Evolutionary conservation across 1,284 basidiomycete genomes (phyloP), one percentile per base, ranked within the genome.

Genomic region (Fomitopsis palustris): DNA sequence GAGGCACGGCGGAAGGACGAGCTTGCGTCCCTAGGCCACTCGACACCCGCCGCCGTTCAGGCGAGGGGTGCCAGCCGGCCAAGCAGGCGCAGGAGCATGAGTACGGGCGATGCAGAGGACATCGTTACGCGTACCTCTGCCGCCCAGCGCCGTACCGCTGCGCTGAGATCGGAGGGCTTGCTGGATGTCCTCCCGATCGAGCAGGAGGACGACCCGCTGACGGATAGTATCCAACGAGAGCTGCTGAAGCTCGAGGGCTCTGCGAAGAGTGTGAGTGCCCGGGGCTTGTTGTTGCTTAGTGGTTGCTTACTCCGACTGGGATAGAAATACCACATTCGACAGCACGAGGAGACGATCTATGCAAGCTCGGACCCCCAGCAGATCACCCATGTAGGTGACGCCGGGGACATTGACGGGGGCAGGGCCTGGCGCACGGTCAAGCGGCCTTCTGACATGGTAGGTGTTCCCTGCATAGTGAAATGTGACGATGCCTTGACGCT

Each of bases 381-480:
- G 60, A 78, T 93, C 42, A 81, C 85, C 3, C 92, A 93, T 71
- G 78, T 85, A 67, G 76, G 78, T 53, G 77, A 79, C 31, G 87
- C 90, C 42, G 93, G 93, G 17, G 94, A 96, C 71, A 78, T 95
- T 27, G 88, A 94, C 67, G 76, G 78, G 38, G 90, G 92, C 7
- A 89, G 85, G 69, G 95, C 95, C 1, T 98, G 96, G 96, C 84
- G 87, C 68, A 81, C 88, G 31, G 86, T 98, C 43, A 84, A 93
- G 59, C 78, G 95, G 27, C 94, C 95, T 4, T 96, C 93, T 8
- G 95, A 98, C 70, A 95, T 98, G 89, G 93, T 94, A 9, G 51
- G 33, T 42, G 37, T 27, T 16, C 45, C 29, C 45, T 17, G 5
- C 27, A 23, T 47, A 39, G 39, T 35, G 19, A 16, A 43, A 17